Evolutionary conservation across 2,329 filamentous ascomycete genomes (phyloP), one percentile per base, ranked within the genome.

Genomic region (Bipolaris cookei): DNA sequence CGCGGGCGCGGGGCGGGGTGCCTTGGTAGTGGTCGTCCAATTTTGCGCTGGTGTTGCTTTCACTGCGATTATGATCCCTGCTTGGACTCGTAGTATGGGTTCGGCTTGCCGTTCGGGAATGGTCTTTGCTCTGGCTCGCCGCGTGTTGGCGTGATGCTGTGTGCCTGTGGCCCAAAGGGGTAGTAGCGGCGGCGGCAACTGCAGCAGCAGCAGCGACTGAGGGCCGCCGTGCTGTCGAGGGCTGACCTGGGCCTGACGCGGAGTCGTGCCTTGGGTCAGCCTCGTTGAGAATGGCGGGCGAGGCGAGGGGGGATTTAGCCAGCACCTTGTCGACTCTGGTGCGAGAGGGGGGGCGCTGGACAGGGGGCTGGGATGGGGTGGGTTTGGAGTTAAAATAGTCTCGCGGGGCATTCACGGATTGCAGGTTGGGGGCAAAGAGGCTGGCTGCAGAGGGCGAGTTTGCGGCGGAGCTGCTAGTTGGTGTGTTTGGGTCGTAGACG

Each of bases 361-460:
- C 14, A 6, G 44, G 46, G 13, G 62, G 52, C 10, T 59, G 46
- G 5, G 63, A 59, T 13, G 64, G 52, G 0, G 64, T 61, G 7
- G 70, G 67, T 51, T 73, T 71, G 32, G 68, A 64, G 53, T 65
- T 74, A 68, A 79, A 79, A 65, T 79, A 79, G 62, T 79, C 77
- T 34, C 71, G 61, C 23, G 71, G 66, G 50, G 65, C 61, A 48
- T 30, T 52, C 30, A 63, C 47, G 20, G 61, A 55, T 51, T 70
- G 61, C n/a, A 71, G 64, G 45, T 54, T 69, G 10, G 75, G 70
- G 41, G 73, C 74, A 47, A 73, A 70, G 16, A 75, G 64, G 54
- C 69, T 70, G 39, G 75, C 64, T n/a, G 75, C 75, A 38, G 72
- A 73, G 44, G 73, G 74, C 20, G 70, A 67, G 48, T 63, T 66